Evolutionary conservation across 495 filamentous ascomycete genomes (phyloP).

Genomic region (Tuber brumale): DNA sequence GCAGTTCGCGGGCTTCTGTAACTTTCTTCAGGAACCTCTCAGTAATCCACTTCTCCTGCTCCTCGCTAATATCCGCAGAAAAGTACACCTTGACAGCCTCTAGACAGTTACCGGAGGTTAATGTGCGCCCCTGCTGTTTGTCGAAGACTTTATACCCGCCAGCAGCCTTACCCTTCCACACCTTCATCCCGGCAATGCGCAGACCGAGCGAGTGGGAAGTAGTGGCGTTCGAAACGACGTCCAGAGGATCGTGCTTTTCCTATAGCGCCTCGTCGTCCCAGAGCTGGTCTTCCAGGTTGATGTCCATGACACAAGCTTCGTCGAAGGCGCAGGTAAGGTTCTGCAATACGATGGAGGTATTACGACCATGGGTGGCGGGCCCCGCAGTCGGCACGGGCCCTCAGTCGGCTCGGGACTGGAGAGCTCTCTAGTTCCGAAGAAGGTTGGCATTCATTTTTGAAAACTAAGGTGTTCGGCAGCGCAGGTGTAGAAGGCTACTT

Average conservation of each 20-base stretch:
- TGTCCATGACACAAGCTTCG: conserved; percentile 82
- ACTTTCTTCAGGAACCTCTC: conserved; percentile 61
- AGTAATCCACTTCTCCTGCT: conserved; percentile 59
- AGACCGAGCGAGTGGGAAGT: no score
- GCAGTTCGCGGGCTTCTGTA: no score
- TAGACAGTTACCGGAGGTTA: conserved; percentile 63
- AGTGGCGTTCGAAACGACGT: conserved; percentile 70
- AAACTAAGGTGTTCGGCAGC: conserved; percentile 64
- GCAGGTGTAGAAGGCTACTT: no score
- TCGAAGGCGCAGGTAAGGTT: conserved; percentile 73
- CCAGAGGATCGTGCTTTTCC: conserved; percentile 70
- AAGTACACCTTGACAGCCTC: conserved; percentile 70
- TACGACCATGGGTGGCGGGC: no score
- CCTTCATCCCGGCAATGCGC: conserved; percentile 88
- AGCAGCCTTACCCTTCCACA: conserved; percentile 61
- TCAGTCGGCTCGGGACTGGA: conserved; percentile 35
- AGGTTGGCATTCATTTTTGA: conserved; percentile 73
- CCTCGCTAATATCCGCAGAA: conserved; percentile 53
- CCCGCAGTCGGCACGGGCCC: no score
- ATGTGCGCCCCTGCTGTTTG: conserved; percentile 76
- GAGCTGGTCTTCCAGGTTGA: conserved; percentile 85
- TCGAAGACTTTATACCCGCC: conserved; percentile 65
- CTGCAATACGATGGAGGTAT: no score
- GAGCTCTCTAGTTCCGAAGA: conserved; percentile 68
- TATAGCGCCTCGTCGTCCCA: no score